Base-by-base conservation (phyloP, 73 alveolate genomes). In the Paramecium tetraurelia region DNA sequence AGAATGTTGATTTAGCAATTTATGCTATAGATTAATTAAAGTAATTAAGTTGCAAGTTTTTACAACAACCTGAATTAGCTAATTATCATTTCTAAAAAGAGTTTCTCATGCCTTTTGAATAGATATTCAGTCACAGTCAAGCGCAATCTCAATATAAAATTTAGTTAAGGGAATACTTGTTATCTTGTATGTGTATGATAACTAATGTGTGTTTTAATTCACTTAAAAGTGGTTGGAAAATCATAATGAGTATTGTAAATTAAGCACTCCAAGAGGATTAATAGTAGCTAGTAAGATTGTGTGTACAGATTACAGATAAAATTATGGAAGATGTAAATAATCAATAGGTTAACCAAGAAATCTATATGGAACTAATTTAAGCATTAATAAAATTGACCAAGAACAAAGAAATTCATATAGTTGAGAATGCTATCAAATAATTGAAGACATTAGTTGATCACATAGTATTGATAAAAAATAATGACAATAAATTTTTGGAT, bases 21-120 rank as follows among this genome's bases (percentile, higher is more conserved):
- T 93, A 92, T 70, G 97, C 98, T 20, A 92, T 96, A 21, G 99
- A 97, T 86, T 95, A 97, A 27, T 92, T 97, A 10, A 95, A 96
- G 89, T 92, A 97, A 80, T 92, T 97, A 27, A 98, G 98, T 24
- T 92, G 93, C 70, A 96, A 96, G 53, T 96, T 96, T 40, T 63
- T 87, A 63, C 12, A 89, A 83, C 48, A 89, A 71, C 86, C 89
- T 57, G 99, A 97, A 93, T 58, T 92, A 24, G 97, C 94, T 58
- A 92, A 93, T 69, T 96, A 94, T 86, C 93, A 95, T 50, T 96
- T 96, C 93, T 94, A 97, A 71, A 95, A 92, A 83, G 97, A 95
- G 44, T 97, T 97, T 93, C 89, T 97, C 0, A 84, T 95, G 68
- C 98, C 99, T 31, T 97, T 97, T 93, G 97, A 93, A 68, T 84